phyloP scores from a whole-genome alignment of 148 eudicot genomes.

The Camellia lanceoleosa region DNA sequence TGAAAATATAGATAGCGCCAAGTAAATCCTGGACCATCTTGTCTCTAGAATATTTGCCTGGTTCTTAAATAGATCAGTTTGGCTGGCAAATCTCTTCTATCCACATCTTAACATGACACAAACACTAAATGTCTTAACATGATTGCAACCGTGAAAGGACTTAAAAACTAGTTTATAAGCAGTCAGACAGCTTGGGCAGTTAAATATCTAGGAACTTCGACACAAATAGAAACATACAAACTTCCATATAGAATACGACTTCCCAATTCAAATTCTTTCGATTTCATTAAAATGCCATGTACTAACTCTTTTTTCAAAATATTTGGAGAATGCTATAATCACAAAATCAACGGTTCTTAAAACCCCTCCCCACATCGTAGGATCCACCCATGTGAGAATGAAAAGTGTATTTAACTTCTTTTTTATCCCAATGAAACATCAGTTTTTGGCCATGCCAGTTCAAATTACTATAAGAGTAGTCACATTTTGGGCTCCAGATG shows the following conservation, averaged over 20 bases:
- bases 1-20: background rate
- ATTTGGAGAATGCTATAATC: background rate
- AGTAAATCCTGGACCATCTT: background rate
- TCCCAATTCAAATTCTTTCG: background rate
- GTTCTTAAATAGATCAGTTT: background rate
- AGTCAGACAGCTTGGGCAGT: background rate
- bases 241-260: background rate
- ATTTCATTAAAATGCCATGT: background rate
- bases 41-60: background rate
- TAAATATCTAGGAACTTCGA: background rate
- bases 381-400: no score
- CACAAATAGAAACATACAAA: background rate
- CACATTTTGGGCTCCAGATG: background rate
- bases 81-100: background rate
- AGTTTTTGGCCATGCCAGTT: no score
- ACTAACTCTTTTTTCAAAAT: no score
- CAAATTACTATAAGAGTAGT: no score
- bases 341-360: background rate
- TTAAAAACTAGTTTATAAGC: background rate
- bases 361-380: background rate
- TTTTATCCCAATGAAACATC: no score
- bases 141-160: no score
- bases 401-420: no score
- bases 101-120: background rate
- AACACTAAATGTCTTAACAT: background rate